Evolutionary conservation across 495 filamentous ascomycete genomes (phyloP), one percentile per base, ranked within the genome.

Genomic region (Opeltia flavorubescens): DNA sequence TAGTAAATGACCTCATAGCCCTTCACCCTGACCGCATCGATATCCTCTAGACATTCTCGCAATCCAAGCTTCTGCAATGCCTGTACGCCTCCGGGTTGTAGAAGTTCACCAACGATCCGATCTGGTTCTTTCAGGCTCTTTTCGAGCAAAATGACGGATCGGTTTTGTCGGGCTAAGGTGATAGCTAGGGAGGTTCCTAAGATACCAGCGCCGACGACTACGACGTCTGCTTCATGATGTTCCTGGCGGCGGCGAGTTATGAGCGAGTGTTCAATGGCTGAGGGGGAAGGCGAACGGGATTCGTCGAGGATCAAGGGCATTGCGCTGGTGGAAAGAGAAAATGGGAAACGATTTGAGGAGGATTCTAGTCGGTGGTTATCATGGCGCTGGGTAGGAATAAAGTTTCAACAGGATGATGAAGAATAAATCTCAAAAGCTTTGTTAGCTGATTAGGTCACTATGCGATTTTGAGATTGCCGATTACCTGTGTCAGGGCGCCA

Each of bases 91-190:
- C 91, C 91, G 3, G 91, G 91, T 61, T 98, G 91, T 58, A 98
- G 66, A 49, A 98, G 65, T 67, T 98, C 91, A 46, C 91, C 91
- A 18, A 98, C 89, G 56, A 98, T 98, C 46, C 91, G 80, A 67
- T 96, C 86, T 11, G 91, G 91, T 66, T 95, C 85, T 64, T 89
- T 88, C 61, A 95, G 67, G 62, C 81, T 89, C 52, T 71, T 71
- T 64, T 98, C 91, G 18, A 98, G 75, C 42, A 98, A 67, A n/a
- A 94, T 74, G 13, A 98, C 88, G 59, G 81, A 89, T 29, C 91
- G 79, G 11, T 88, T 88, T 62, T 96, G 93, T 38, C 89, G 75
- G 25, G 88, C 81, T 39, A 83, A 75, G 5, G 93, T 79, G n/a
- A 87, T 70, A 4, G 93, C 88, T 53, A 88, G 66, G 5, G 91